Evolutionary conservation across 176 grass and related monocot species (phyloP).

Genomic region (Rhipidocladum racemiflorum): DNA sequence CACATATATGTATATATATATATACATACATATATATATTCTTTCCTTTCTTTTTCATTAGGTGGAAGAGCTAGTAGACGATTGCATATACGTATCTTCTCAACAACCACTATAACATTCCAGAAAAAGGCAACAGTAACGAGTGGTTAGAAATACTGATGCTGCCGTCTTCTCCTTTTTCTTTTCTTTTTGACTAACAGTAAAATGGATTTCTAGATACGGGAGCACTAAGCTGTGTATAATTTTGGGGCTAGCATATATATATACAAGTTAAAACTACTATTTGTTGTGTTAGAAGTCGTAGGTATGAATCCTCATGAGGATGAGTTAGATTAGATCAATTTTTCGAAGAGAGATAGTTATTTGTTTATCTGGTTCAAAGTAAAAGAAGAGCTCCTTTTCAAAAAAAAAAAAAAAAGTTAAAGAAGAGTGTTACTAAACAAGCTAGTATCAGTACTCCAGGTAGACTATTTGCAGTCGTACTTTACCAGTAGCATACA

Average conservation of each 20-base stretch:
- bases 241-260: neutral
- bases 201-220: neutral
- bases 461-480: neutral
- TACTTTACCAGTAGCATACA: neutral
- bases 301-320: neutral
- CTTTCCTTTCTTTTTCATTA: neutral
- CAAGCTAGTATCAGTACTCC: neutral
- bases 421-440: neutral
- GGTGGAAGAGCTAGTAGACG: neutral
- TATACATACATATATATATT: no score
- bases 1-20: no score
- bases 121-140: neutral
- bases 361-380: neutral
- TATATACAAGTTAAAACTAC: neutral
- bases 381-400: neutral
- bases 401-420: no score
- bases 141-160: neutral
- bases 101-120: neutral
- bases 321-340: neutral
- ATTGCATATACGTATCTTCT: conserved; percentile 23
- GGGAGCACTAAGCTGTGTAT: neutral
- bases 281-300: neutral
- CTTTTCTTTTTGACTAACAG: neutral
- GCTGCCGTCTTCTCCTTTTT: neutral
- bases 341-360: neutral